A percentile compares a stretch with the other conserved stretches of the same genome.
These are phyloP conservation scores for Brettanomyces bruxellensis DNA, from an alignment of 805 yeast genomes.

Conservation along the genomic window DNA sequence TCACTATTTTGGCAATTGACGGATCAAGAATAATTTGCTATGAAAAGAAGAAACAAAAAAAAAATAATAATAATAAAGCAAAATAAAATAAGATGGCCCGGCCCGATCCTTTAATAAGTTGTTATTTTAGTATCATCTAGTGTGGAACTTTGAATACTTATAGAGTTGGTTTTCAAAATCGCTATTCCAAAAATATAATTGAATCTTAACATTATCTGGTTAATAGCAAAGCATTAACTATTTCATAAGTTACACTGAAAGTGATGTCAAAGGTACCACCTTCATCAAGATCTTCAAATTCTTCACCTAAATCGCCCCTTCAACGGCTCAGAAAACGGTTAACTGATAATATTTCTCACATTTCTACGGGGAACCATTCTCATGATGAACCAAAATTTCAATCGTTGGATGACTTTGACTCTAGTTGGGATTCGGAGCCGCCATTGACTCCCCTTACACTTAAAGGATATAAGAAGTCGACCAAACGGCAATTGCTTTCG, in stretches of 20 bases:
- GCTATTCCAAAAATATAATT: too few species aligned
- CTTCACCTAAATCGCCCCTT: background rate
- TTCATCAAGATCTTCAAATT: background rate
- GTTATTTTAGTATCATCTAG: too few species aligned
- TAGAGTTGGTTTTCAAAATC: too few species aligned
- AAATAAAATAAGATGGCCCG: too few species aligned
- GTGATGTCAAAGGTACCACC: background rate
- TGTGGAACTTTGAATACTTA: too few species aligned
- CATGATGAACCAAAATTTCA: background rate
- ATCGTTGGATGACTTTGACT: background rate
- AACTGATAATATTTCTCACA: background rate
- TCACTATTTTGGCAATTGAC: too few species aligned
- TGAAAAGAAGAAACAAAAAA: too few species aligned
- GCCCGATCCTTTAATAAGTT: too few species aligned
- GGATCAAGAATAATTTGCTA: too few species aligned
- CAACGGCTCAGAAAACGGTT: background rate
- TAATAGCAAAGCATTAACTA: too few species aligned
- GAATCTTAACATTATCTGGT: too few species aligned
- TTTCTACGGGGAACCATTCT: background rate
- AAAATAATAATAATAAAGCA: too few species aligned
- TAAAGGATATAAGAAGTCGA: slow-evolving; percentile 49
- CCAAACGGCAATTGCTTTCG: slow-evolving; percentile 48
- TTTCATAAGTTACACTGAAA: background rate
- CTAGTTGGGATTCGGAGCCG: slow-evolving; percentile 16
- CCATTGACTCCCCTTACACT: slow-evolving; percentile 51